A percentile compares a stretch with the other conserved stretches of the same genome.
These are phyloP conservation scores for Aaosphaeria pasadenensis DNA, from an alignment of 2,329 filamentous ascomycete genomes.

Conservation along the genomic window DNA sequence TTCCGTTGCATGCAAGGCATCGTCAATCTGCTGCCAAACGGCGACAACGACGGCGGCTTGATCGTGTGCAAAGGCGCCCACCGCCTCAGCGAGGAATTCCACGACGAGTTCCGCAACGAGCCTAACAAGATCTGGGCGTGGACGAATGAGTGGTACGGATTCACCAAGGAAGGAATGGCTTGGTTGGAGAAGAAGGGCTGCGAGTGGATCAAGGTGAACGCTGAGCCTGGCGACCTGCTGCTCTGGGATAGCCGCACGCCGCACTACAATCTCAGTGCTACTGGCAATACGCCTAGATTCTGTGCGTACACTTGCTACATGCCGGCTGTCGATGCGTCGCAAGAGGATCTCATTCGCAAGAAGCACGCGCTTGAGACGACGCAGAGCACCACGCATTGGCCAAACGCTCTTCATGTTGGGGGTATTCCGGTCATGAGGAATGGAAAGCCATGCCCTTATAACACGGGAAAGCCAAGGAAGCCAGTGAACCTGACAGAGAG, in stretches of 20 bases:
- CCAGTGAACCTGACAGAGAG: too few relatives aligned
- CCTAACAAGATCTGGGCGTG: conserved; percentile 22
- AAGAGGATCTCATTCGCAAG: conserved; percentile 33
- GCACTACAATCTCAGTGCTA: conserved; percentile 32
- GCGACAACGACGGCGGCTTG: conserved; percentile 36
- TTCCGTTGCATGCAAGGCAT: conserved; percentile 54
- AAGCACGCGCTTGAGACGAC: conserved; percentile 28
- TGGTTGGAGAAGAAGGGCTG: conserved; percentile 43
- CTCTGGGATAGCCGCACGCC: conserved; percentile 47
- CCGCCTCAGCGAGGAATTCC: conserved; percentile 29
- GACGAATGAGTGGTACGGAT: conserved; percentile 34
- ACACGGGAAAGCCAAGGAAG: too few relatives aligned
- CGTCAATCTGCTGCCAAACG: conserved; percentile 43
- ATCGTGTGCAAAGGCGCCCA: conserved; percentile 35
- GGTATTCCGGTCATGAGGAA: too few relatives aligned
- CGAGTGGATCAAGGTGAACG: conserved; percentile 38
- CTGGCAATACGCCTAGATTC: conserved; percentile 25
- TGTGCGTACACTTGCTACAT: conserved; percentile 36
- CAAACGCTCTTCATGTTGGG: background rate
- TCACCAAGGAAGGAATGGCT: conserved; percentile 27
- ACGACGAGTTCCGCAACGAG: conserved; percentile 19
- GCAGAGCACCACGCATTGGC: conserved; percentile 34
- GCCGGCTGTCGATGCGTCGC: conserved; percentile 31
- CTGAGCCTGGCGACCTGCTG: conserved; percentile 45
- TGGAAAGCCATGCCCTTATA: too few relatives aligned